Percentiles rank a stretch among this genome's conserved stretches.
Evolutionary conservation across 2,329 filamentous ascomycete genomes (phyloP).

Genomic region (Fusarium nematophilum): DNA sequence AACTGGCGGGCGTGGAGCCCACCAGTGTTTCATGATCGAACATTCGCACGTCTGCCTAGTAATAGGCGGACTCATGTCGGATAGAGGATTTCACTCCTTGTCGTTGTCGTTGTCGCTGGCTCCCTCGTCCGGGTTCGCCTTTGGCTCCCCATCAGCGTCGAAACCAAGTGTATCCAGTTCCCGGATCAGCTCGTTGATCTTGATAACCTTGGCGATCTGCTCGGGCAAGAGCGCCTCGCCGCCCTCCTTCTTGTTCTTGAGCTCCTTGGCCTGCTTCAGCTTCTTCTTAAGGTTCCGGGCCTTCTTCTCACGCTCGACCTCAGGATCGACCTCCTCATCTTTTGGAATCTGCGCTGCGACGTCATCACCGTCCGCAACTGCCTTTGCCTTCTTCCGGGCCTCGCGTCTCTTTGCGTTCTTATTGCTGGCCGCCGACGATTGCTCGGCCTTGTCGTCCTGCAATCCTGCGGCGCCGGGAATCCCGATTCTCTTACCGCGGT

Average conservation of each 20-base stretch:
- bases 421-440: slow-evolving; percentile 67
- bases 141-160: slow-evolving; percentile 77
- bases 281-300: slow-evolving; percentile 94
- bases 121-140: slow-evolving; percentile 38
- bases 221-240: slow-evolving; percentile 88
- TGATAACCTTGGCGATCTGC: slow-evolving; percentile 97
- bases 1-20: not conserved
- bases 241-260: slow-evolving; percentile 90
- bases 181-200: slow-evolving; percentile 91
- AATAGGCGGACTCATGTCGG: not conserved
- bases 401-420: slow-evolving; percentile 87
- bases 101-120: slow-evolving; percentile 23
- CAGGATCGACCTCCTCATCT: slow-evolving; percentile 68
- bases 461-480: slow-evolving; percentile 79
- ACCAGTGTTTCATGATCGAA: not conserved
- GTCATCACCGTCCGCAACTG: slow-evolving; percentile 69
- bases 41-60: not conserved
- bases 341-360: slow-evolving; percentile 35
- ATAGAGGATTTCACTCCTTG: slow-evolving; percentile 37
- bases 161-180: slow-evolving; percentile 89
- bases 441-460: slow-evolving; percentile 61
- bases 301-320: slow-evolving; percentile 90
- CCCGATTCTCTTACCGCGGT: slow-evolving; percentile 68
- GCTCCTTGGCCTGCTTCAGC: slow-evolving; percentile 89
- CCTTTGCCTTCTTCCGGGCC: slow-evolving; percentile 66